Evolutionary conservation across 768 basidiomycete species (phyloP), one percentile per base, ranked within the genome.

Genomic region (Sarcodon aspratus): DNA sequence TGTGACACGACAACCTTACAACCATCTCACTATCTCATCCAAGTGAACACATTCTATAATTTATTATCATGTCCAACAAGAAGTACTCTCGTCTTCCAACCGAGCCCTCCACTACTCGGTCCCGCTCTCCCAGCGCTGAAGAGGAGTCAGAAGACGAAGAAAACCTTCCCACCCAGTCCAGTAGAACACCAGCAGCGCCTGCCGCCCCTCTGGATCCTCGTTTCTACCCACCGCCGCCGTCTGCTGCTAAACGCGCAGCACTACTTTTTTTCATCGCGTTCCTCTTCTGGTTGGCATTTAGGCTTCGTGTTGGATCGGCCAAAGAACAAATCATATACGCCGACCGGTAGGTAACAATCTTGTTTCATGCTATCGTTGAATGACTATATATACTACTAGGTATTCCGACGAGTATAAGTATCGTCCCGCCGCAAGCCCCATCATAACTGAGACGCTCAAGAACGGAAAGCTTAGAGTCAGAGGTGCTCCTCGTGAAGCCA

Each of bases 331-430:
- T 76, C 8, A 64, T 78, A 42, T 58, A 84, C 36, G 61, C 86
- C 9, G 70, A 85, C 57, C 80, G 85, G 7, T 68, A 71, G 11
- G 73, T 85, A 85, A 86, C 50, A 49, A 74, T 66, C 37, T 2
- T 11, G 27, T 11, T 13, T 31, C 45, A 15, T 35, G 9, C 21
- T 17, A 3, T 48, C 10, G 7, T 43, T 43, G 33, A 35, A 36
- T n/a, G 15, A 10, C 44, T 38, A 18, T 13, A 36, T 48, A 38
- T 44, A 43, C 32, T 42, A 21, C 34, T 36, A 92, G 90, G 53
- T 93, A 92, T 59, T 90, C 86, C 10, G 81, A 84, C 52, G 82
- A 89, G 57, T 76, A 75, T 68, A 88, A 82, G 63, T 91, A 75
- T 60, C 71, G 89, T 18, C 89, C 90, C 0, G 89, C 90, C 9